Base-by-base conservation (phyloP, 768 basidiomycete species). In the Phlegmacium glaucopus region DNA sequence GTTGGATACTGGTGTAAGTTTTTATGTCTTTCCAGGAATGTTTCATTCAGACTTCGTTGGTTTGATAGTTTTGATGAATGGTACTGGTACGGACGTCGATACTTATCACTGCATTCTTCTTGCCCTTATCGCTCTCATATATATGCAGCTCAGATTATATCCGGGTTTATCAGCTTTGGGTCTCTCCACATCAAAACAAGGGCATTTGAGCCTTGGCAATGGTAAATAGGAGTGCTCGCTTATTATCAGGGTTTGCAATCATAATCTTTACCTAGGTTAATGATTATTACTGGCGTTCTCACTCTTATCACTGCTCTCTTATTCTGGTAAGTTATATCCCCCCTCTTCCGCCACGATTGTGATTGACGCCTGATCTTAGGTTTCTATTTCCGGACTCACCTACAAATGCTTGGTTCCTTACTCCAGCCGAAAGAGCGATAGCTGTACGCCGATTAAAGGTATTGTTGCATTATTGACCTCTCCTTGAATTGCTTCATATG, bases 1-100 rank as follows among this genome's bases (percentile, higher is more conserved):
- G 77, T 88, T 15, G 86, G 87, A 3, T 87, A 85, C 57, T 88
- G 84, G 84, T 87, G 86, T 87, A 60, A 65, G 84, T 69, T 6
- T 4, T n/a, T 26, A 32, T 28, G 18, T 35, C 11, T 8, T 41
- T 15, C 18, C 1, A 18, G 10, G 5, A 25, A 45, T 13, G 12
- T 10, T 18, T 32, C 32, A 38, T 15, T 25, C 11, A 27, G 22
- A 22, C 22, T 22, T n/a, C 44, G n/a, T 25, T 45, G 2, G 13
- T 44, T 35, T 22, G 13, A 30, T 28, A 60, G 85, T 86, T 58
- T 65, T 88, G 46, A 87, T 87, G 86, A 86, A 86, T 41, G 86
- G 86, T 8, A 79, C 78, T 53, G 84, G 85, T 79, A 53, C 41
- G 65, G 45, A 13, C 27, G 10, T 9, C 32, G 10, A 4, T n/a